Percentiles rank a stretch among this genome's conserved stretches.
phyloP scores from a whole-genome alignment of 176 grass and related monocot genomes.

The Musa schizocarpa region DNA sequence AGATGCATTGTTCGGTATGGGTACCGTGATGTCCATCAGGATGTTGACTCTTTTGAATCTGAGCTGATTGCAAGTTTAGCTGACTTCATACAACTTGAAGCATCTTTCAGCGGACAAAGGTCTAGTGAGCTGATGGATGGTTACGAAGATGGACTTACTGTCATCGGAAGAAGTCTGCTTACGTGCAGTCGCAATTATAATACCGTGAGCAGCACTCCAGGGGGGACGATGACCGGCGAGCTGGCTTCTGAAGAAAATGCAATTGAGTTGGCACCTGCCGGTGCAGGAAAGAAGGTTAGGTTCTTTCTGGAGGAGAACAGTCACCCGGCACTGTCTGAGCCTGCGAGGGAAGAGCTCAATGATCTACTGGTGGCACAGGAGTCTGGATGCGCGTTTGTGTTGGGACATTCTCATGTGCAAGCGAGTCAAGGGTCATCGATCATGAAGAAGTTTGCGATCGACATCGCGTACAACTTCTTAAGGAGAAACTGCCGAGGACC shows the following conservation, averaged over 20 bases:
- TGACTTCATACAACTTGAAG: slow-evolving; percentile 60
- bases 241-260: slow-evolving; percentile 6
- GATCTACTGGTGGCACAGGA: slow-evolving; percentile 53
- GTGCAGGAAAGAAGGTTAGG: slow-evolving; percentile 47
- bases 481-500: slow-evolving; percentile 76
- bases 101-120: slow-evolving; percentile 30
- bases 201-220: slow-evolving; percentile 30
- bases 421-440: slow-evolving; percentile 76
- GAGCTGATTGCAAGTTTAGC: slow-evolving; percentile 69
- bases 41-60: slow-evolving; percentile 82
- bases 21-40: slow-evolving; percentile 93
- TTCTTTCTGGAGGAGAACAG: slow-evolving; percentile 59
- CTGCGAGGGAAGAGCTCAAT: slow-evolving; percentile 54
- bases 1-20: slow-evolving; percentile 94
- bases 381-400: slow-evolving; percentile 73
- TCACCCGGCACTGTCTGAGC: slow-evolving; percentile 42
- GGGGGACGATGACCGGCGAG: slow-evolving; percentile 24
- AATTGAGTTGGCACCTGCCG: slow-evolving; percentile 27
- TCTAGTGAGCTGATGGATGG: slow-evolving; percentile 30
- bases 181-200: slow-evolving; percentile 26
- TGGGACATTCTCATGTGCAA: slow-evolving; percentile 85
- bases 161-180: slow-evolving; percentile 46
- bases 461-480: slow-evolving; percentile 81
- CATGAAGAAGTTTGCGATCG: slow-evolving; percentile 57
- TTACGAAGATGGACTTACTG: slow-evolving; percentile 37